phyloP scores from a whole-genome alignment of 331 rosid species.

The Quercus tomentella region DNA sequence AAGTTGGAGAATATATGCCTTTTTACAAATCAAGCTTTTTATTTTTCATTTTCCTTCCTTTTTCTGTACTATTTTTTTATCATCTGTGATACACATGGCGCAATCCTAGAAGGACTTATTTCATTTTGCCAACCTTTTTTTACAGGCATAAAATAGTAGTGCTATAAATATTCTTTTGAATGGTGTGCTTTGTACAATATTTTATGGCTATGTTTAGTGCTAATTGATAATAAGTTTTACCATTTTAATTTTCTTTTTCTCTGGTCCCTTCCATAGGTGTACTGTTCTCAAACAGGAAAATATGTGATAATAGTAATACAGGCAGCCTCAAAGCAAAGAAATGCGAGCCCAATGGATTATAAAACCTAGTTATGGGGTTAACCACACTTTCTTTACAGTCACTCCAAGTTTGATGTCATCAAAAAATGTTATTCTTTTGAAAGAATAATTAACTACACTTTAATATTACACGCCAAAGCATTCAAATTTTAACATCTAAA shows the following conservation, averaged over 20 bases:
- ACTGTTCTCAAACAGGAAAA: not conserved
- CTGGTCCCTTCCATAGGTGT: not conserved
- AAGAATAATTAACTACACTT: not conserved
- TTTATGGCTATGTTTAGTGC: slow-evolving; percentile 22
- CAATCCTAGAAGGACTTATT: slow-evolving; percentile 24
- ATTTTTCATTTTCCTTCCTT: slow-evolving; percentile 1
- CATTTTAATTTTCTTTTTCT: not conserved
- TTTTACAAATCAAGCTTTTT: slow-evolving; percentile 32
- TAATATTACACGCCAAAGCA: not conserved
- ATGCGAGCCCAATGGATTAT: not conserved
- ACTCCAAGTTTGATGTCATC: not conserved
- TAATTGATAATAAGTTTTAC: not conserved
- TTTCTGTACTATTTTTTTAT: slow-evolving; percentile 15
- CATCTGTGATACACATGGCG: slow-evolving; percentile 34
- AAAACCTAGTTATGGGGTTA: not conserved
- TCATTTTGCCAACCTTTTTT: slow-evolving; percentile 32
- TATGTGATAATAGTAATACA: not conserved
- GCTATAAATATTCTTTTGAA: slow-evolving; percentile 37
- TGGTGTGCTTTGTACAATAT: slow-evolving; percentile 27
- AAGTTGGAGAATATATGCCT: slow-evolving; percentile 70
- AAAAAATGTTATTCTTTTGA: not conserved
- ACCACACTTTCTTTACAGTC: not conserved
- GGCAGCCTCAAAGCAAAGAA: not conserved
- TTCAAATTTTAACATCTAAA: not conserved
- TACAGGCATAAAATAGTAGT: slow-evolving; percentile 17